A percentile compares a stretch with the other conserved stretches of the same genome.
phyloP scores from a whole-genome alignment of 306 rosid genomes.

The Bauhinia variegata region DNA sequence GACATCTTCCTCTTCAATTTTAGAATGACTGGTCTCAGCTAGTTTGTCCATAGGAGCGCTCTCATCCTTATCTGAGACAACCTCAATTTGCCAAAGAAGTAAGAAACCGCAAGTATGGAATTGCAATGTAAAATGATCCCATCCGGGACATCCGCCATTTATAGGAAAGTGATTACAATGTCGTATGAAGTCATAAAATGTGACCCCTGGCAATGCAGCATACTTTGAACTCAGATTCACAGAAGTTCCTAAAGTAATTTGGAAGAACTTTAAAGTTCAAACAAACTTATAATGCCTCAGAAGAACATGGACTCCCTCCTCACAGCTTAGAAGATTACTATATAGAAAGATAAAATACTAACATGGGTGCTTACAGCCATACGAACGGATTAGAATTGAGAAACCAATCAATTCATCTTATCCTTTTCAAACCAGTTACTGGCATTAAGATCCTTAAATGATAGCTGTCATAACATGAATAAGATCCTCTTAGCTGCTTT shows the following conservation, averaged over 20 bases:
- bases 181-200: no score
- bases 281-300: constrained; percentile 15
- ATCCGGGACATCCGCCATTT: no score
- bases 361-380: background rate
- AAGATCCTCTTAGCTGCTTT: background rate
- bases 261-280: constrained; percentile 24
- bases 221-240: background rate
- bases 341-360: background rate
- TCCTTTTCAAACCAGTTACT: constrained; percentile 17
- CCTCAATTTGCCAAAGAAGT: constrained; percentile 21
- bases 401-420: background rate
- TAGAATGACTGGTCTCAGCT: constrained; percentile 32
- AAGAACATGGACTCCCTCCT: constrained; percentile 18
- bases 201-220: no score
- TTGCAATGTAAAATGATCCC: background rate
- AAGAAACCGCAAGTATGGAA: no score
- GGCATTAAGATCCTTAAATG: background rate
- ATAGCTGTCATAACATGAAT: background rate
- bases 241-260: constrained; percentile 20
- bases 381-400: background rate
- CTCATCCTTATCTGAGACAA: constrained; percentile 52
- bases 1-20: constrained; percentile 38
- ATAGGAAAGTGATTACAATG: no score
- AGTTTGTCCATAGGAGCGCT: constrained; percentile 25
- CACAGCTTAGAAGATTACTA: background rate